Percentiles rank a stretch among this genome's conserved stretches.
Evolutionary conservation across 1,139 yeast genomes (phyloP).

Genomic region (Tardiomyces depauwii): DNA sequence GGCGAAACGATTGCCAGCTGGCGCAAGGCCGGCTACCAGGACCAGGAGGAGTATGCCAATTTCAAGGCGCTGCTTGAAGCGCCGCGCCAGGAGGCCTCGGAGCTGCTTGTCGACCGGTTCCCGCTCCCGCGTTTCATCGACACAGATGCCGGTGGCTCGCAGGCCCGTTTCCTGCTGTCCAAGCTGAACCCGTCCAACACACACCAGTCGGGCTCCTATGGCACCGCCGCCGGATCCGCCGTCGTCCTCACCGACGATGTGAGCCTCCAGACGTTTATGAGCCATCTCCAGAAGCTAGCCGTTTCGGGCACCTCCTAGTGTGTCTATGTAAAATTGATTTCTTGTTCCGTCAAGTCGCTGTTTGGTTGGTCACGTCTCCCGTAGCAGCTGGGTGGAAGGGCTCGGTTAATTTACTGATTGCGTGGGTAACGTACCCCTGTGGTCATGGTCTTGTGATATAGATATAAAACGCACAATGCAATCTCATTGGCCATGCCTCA

Average conservation of each 20-base stretch:
- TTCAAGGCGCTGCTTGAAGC: conserved; percentile 79
- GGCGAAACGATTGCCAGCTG: conserved; percentile 93
- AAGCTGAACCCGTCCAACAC: conserved; percentile 90
- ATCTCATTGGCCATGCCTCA: no score
- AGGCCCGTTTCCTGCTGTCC: conserved; percentile 91
- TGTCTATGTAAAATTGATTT: neutral
- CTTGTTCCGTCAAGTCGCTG: no score
- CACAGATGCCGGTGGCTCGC: conserved; percentile 96
- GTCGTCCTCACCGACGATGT: conserved; percentile 60
- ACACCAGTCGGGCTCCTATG: conserved; percentile 41
- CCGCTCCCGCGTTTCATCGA: conserved; percentile 95
- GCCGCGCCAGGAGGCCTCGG: conserved; percentile 89
- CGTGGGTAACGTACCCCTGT: no score
- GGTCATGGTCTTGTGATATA: no score
- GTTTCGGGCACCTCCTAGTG: conserved; percentile 16
- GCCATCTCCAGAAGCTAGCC: conserved; percentile 28
- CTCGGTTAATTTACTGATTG: no score
- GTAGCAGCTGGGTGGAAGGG: no score
- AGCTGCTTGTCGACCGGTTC: conserved; percentile 81
- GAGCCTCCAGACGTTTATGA: conserved; percentile 59
- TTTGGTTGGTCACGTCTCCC: no score
- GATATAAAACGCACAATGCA: no score
- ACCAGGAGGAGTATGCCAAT: conserved; percentile 78
- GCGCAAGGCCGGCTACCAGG: conserved; percentile 94
- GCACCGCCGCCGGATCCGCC: conserved; percentile 19